phyloP scores from a whole-genome alignment of 345 rosid genomes.

The Trapa bicornis region DNA sequence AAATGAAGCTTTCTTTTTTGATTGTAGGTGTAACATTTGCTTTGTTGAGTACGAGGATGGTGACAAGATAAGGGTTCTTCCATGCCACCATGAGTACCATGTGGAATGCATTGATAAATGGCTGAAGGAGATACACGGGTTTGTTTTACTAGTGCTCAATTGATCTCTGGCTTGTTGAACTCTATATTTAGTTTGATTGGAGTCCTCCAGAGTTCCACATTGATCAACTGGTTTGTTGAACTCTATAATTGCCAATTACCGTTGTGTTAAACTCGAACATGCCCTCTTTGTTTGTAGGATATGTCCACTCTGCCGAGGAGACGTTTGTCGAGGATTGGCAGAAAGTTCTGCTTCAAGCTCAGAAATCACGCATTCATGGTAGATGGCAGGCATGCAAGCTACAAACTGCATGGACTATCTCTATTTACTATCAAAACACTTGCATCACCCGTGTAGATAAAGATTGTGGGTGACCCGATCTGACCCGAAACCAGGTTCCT shows the following conservation, averaged over 20 bases:
- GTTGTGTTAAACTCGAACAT: background rate
- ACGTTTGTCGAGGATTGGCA: constrained; percentile 32
- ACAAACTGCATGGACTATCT: background rate
- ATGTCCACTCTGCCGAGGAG: constrained; percentile 67
- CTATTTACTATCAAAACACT: no score
- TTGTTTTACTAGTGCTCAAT: constrained; percentile 1
- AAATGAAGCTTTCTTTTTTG: background rate
- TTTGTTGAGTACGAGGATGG: constrained; percentile 60
- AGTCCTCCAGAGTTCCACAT: no score
- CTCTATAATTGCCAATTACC: no score
- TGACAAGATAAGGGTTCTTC: constrained; percentile 58
- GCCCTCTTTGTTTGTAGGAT: constrained; percentile 24
- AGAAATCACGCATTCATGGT: constrained; percentile 22
- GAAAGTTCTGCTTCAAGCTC: constrained; percentile 18
- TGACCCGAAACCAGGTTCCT: no score
- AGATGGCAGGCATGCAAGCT: constrained; percentile 5
- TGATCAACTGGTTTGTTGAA: background rate
- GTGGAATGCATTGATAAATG: constrained; percentile 71
- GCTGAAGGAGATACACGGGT: constrained; percentile 85
- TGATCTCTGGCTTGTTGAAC: background rate
- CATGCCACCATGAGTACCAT: constrained; percentile 74
- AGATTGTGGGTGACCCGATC: no score
- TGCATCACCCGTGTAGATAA: no score
- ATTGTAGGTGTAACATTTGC: constrained; percentile 58
- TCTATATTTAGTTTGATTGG: background rate